Conservation (phyloP, 108 stramenopile species). For the Cyclotella distinguenda region DNA sequence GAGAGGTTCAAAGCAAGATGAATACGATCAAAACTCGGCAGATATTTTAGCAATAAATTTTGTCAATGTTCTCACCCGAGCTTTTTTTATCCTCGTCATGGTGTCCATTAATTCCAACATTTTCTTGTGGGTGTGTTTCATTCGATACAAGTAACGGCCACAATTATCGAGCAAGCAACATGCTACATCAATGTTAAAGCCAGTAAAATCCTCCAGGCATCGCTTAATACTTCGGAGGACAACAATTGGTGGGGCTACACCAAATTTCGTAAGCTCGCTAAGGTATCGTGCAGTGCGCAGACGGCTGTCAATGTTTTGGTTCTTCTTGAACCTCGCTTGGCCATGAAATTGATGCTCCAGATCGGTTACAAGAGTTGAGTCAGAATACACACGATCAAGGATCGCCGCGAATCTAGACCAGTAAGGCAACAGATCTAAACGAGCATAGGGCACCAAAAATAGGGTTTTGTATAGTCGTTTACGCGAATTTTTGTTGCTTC, state of each 20-base stretch:
- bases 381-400: conserved; percentile 72
- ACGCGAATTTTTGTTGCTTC: conserved; percentile 72
- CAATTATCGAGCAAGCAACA: conserved; percentile 89
- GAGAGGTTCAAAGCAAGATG: neutral
- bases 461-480: conserved; percentile 83
- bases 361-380: conserved; percentile 63
- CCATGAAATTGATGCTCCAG: conserved; percentile 87
- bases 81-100: conserved; percentile 86
- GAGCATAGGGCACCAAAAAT: conserved; percentile 77
- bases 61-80: conserved; percentile 56
- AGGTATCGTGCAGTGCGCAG: conserved; percentile 84
- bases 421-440: conserved; percentile 87
- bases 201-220: conserved; percentile 88
- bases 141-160: conserved; percentile 85
- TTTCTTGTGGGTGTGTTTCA: conserved; percentile 73
- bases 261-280: conserved; percentile 93
- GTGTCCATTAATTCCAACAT: conserved; percentile 74
- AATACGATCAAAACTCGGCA: neutral
- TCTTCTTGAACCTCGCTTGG: conserved; percentile 82
- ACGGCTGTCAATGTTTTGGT: conserved; percentile 80
- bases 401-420: conserved; percentile 88
- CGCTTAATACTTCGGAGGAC: conserved; percentile 78
- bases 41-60: neutral
- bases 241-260: conserved; percentile 90
- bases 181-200: conserved; percentile 85